Base-by-base conservation (phyloP, 192 early-diverging fungal species). In the Dissophora ornata region DNA sequence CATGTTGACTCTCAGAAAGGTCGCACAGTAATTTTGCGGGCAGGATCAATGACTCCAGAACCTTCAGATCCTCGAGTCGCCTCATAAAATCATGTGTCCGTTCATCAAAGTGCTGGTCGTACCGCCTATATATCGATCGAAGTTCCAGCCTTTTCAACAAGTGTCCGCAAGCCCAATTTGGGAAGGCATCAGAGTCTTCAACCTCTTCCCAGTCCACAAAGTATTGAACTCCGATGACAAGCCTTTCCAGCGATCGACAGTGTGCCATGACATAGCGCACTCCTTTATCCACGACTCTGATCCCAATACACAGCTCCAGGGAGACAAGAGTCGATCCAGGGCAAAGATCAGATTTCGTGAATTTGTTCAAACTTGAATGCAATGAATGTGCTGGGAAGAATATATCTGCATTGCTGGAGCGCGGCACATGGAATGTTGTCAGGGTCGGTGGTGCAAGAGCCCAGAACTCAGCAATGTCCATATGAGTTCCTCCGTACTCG, bases 11-110 rank as follows among this genome's bases (percentile, higher is more conserved):
- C 48, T 68, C 66, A 4, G 66, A 68, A 2, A 68, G 34, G 8
- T 68, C 66, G 24, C 56, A 58, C 46, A 68, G 34, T 26, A 68
- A 5, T 54, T 68, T 68, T 19, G 28, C 36, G 8, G 66, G 66
- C 11, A 68, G 16, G 7, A 49, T 32, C 25, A 68, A 28, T 15
- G 3, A 49, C 56, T 68, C 46, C 48, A 68, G 48, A 21, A 51
- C 66, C 32, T 30, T 19, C 28, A 68, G 26, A 6, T 58, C 66
- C 24, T 50, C 34, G 19, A 68, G 36, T 42, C 66, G 66, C 18
- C 33, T 42, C 55, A 68, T 58, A 19, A 68, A 68, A 24, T 24
- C n/a, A 22, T 58, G 66, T 18, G 45, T 29, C 15, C 55, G 44
- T n/a, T 51, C 34, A 22, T 68, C 66, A 26, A 68, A 50, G 22